A percentile compares a stretch with the other conserved stretches of the same genome.
Evolutionary conservation across 1,284 basidiomycete genomes (phyloP).

Genomic region (Cutaneotrichosporon cutaneum): DNA sequence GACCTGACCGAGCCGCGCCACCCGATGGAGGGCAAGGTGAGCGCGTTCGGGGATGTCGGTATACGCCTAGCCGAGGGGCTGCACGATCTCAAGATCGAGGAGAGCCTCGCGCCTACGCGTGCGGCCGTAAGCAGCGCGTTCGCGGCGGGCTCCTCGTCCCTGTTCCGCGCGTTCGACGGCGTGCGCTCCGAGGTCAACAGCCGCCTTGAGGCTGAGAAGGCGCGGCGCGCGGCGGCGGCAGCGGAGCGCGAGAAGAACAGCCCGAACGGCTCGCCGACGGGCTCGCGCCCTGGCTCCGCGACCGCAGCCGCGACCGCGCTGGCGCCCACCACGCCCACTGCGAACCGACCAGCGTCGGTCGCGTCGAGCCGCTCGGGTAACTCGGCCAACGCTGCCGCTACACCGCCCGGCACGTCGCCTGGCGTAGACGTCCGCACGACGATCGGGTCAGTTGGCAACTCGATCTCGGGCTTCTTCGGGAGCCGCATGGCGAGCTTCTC

Average conservation of each 20-base stretch:
- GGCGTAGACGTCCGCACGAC: constrained; percentile 3
- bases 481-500: constrained; percentile 5
- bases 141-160: constrained; percentile 69
- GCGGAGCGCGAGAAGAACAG: constrained; percentile 6
- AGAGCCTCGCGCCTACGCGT: constrained; percentile 81
- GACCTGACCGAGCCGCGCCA: constrained; percentile 89
- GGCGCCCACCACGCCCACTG: neutral
- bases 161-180: constrained; percentile 83
- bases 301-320: neutral
- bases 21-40: constrained; percentile 82
- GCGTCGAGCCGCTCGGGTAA: neutral
- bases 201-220: constrained; percentile 33
- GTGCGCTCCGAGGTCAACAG: constrained; percentile 58
- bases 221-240: constrained; percentile 19
- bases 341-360: neutral
- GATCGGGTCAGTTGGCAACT: neutral
- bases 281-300: neutral
- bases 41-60: constrained; percentile 83
- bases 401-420: neutral
- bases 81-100: constrained; percentile 83
- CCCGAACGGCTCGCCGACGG: neutral
- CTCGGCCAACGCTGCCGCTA: neutral
- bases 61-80: constrained; percentile 80
- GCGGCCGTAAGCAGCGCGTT: constrained; percentile 79
- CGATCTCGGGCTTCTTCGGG: constrained; percentile 11